These are phyloP conservation scores for Marchantia paleacea DNA, from an alignment of 225 moss, liverwort and hornwort species.

Conservation along the genomic window DNA sequence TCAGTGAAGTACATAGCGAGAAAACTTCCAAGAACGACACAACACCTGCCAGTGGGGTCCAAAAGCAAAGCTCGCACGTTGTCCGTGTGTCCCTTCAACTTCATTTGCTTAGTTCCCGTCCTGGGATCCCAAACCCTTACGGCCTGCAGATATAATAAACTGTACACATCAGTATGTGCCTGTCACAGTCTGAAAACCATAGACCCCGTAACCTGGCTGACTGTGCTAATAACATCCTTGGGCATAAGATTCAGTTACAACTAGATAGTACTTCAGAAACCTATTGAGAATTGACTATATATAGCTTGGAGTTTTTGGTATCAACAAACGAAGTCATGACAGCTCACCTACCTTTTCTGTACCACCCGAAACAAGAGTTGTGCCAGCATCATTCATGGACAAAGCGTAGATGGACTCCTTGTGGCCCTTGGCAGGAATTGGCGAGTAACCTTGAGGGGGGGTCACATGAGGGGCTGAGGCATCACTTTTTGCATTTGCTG, in stretches of 20 bases:
- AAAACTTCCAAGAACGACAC: constrained; percentile 3
- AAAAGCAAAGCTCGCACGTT: constrained; percentile 84
- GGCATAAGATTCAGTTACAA: not conserved
- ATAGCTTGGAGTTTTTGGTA: not conserved
- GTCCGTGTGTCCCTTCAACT: constrained; percentile 89
- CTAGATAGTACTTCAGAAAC: not conserved
- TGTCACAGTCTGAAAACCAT: not conserved
- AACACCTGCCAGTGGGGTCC: constrained; percentile 71
- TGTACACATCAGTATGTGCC: not conserved
- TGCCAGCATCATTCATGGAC: constrained; percentile 85
- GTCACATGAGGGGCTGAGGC: constrained; percentile 52
- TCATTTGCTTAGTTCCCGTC: constrained; percentile 89
- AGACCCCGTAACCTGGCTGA: not conserved
- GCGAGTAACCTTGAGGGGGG: constrained; percentile 61
- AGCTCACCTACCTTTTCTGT: constrained; percentile 74
- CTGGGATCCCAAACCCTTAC: constrained; percentile 91
- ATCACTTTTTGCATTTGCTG: constrained; percentile 57
- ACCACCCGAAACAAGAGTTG: constrained; percentile 84
- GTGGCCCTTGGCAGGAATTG: constrained; percentile 81
- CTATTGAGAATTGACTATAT: not conserved
- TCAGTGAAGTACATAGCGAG: constrained; percentile 6
- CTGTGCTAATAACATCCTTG: not conserved
- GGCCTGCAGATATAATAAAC: constrained; percentile 41
- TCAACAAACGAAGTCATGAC: not conserved
- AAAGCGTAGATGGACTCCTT: constrained; percentile 93